Evolutionary conservation across 768 basidiomycete genomes (phyloP), one percentile per base, ranked within the genome.

Genomic region (Lactarius deliciosus): DNA sequence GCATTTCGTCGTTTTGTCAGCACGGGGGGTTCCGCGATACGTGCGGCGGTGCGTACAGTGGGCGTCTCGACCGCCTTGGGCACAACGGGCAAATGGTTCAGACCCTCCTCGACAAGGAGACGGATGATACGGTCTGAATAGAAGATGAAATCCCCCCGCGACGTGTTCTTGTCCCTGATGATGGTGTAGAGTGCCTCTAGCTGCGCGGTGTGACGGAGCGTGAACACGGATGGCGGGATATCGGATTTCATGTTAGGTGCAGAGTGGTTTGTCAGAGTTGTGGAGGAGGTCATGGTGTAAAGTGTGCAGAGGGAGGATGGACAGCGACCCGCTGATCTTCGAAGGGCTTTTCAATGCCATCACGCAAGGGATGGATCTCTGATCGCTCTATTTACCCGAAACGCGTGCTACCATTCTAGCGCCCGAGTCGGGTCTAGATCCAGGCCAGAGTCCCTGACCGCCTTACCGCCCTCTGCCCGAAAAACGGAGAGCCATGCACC

Each of bases 151-250:
- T 98, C 97, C 9, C 95, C 95, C 62, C 95, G 81, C 32, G 85
- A 85, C 3, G 96, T 97, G 50, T 89, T 85, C 77, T 88, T 90
- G 77, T 96, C 89, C 61, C 96, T 78, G 76, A 97, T 96, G 76
- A 97, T 96, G 13, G 95, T 98, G 79, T 96, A 92, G 36, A 98
- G 81, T 2, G 94, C 95, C 75, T 97, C 95, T 25, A 99, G 86
- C 79, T 98, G 96, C 1, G 91, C 88, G 0, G 94, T 98, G 71
- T 91, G 92, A 0, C 88, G 89, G 2, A 98, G 82, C 5, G 91
- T 94, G 75, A 90, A 87, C n/a, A 96, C 94, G 15, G 91, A 94
- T 3, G 88, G 81, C 15, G 92, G 92, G 16, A 93, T 18, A 20
- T 60, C 34, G 13, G 3, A 38, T 34, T 64, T 54, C 11, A 28